phyloP scores from a whole-genome alignment of 176 grass and related monocot species.

The Oryza nivara region DNA sequence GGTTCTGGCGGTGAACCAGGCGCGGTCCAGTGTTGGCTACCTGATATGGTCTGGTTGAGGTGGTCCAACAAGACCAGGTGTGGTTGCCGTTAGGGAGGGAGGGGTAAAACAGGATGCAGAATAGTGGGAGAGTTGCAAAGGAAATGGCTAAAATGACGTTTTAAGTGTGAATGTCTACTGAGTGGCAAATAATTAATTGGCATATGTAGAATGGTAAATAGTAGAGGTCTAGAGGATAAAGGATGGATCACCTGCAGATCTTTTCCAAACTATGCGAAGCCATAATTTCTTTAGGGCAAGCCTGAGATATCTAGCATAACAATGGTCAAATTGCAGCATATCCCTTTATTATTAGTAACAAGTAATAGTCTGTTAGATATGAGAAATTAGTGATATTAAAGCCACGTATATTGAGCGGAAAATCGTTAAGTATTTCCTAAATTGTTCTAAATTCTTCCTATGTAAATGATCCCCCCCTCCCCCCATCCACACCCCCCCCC shows the following conservation, averaged over 20 bases:
- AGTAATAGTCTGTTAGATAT: neutral
- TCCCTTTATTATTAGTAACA: too few species aligned
- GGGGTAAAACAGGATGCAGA: neutral
- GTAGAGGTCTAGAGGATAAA: neutral
- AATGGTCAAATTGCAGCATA: too few species aligned
- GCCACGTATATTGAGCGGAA: neutral
- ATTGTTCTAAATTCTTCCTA: neutral
- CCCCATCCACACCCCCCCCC: too few species aligned
- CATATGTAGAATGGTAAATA: neutral
- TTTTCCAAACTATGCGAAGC: neutral
- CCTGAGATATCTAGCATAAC: too few species aligned
- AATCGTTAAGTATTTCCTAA: neutral
- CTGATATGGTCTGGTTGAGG: too few species aligned
- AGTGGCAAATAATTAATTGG: neutral
- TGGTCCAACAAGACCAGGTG: too few species aligned
- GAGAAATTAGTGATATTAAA: neutral
- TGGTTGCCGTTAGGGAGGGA: too few species aligned
- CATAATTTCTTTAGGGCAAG: neutral
- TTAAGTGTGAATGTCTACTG: neutral
- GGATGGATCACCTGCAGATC: neutral
- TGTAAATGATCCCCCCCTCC: neutral
- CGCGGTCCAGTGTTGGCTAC: too few species aligned
- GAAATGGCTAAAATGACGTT: neutral
- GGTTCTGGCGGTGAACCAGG: too few species aligned
- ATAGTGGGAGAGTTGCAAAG: neutral